Conservation (phyloP, 768 basidiomycete genomes). For the Hygrophorus russula region DNA sequence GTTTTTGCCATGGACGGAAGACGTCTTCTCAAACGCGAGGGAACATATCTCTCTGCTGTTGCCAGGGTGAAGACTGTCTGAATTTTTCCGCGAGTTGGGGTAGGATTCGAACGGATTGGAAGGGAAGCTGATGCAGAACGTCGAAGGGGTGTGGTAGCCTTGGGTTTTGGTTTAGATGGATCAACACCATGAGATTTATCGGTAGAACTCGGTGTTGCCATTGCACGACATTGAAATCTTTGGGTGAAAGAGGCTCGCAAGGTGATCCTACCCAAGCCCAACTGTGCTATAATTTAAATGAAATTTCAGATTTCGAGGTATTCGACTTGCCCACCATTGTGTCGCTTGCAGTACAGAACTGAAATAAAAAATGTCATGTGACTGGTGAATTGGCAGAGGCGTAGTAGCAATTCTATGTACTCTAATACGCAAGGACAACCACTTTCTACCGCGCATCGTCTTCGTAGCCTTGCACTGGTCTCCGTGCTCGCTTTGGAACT, state of each 20-base stretch:
- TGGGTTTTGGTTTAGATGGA: slow-evolving; percentile 57
- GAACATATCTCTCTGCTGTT: slow-evolving; percentile 75
- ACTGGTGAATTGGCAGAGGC: background rate
- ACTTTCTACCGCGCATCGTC: slow-evolving; percentile 26
- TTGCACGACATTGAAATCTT: slow-evolving; percentile 10
- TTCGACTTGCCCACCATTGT: no score
- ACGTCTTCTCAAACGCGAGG: slow-evolving; percentile 47
- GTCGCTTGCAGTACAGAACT: no score
- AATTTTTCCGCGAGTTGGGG: slow-evolving; percentile 74
- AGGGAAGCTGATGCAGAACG: slow-evolving; percentile 79
- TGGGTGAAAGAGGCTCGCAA: no score
- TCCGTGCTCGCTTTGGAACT: slow-evolving; percentile 68
- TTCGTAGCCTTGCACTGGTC: slow-evolving; percentile 64
- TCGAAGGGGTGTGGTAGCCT: slow-evolving; percentile 68
- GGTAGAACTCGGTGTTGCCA: slow-evolving; percentile 10
- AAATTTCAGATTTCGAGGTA: no score
- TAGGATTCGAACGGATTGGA: slow-evolving; percentile 78
- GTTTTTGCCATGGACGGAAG: slow-evolving; percentile 45
- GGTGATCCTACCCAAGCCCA: no score
- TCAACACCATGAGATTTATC: slow-evolving; percentile 12
- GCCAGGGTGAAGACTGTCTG: slow-evolving; percentile 73
- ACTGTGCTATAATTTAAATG: no score
- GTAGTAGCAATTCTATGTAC: background rate
- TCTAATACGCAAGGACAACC: background rate
- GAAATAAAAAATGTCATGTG: background rate